These are phyloP conservation scores for Cryptosporidium meleagridis DNA, from an alignment of 169 alveolate genomes.

Conservation along the genomic window DNA sequence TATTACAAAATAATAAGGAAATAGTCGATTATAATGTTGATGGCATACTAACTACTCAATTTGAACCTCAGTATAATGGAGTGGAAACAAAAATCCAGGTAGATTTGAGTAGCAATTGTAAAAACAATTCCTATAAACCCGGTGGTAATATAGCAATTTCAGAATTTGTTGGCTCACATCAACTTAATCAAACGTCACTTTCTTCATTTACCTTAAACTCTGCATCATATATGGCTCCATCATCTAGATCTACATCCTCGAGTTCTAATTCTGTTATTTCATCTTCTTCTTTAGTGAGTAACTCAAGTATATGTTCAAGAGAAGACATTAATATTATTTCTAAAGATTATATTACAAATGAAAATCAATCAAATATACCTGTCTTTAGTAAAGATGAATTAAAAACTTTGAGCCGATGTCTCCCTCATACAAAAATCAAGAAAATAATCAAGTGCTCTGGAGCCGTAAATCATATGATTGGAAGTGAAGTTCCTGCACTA, in stretches of 20 bases:
- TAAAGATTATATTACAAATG: not conserved
- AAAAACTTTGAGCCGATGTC: slow-evolving; percentile 27
- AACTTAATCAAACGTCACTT: not conserved
- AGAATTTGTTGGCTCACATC: not conserved
- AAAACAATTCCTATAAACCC: not conserved
- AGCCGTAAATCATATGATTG: slow-evolving; percentile 31
- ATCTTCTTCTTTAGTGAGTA: not conserved
- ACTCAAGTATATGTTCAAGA: not conserved
- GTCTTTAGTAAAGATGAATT: slow-evolving; percentile 35
- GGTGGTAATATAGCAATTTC: not conserved
- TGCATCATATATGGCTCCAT: not conserved
- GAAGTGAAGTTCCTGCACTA: slow-evolving; percentile 63
- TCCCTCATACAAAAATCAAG: slow-evolving; percentile 57
- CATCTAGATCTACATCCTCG: not conserved
- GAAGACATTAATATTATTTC: not conserved
- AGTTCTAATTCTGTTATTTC: not conserved
- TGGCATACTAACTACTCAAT: not conserved
- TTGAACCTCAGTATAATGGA: not conserved
- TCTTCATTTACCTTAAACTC: not conserved
- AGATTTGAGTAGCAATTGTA: not conserved
- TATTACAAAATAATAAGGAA: not conserved
- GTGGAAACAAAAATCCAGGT: not conserved
- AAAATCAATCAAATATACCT: not conserved
- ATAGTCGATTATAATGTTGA: slow-evolving; percentile 4
- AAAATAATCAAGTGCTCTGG: slow-evolving; percentile 39